phyloP scores from a whole-genome alignment of 257 asterid genomes.

The Echites panduratus region DNA sequence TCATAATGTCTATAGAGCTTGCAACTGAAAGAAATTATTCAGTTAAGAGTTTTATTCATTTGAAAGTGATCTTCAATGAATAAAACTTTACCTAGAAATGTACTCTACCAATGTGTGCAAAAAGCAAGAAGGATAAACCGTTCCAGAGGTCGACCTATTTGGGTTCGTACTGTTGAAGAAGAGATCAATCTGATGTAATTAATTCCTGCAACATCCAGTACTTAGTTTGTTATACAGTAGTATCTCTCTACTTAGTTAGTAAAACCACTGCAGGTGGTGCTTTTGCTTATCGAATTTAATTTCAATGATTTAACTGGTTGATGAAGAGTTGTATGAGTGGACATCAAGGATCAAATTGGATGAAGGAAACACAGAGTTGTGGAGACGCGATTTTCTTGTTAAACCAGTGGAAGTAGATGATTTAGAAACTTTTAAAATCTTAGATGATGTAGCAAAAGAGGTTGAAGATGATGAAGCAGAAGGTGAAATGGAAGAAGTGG shows the following conservation, averaged over 20 bases:
- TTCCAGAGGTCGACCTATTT: conserved; percentile 95
- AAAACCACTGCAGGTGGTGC: conserved; percentile 6
- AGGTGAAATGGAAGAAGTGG: conserved; percentile 71
- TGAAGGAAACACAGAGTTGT: conserved; percentile 96
- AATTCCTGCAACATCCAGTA: neutral
- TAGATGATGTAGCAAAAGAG: conserved; percentile 45
- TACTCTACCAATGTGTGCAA: conserved; percentile 96
- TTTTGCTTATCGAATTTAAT: conserved; percentile 3
- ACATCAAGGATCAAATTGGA: conserved; percentile 85
- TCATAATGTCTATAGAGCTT: neutral
- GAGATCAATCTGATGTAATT: conserved; percentile 47
- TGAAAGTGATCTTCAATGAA: neutral
- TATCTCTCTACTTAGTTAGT: neutral
- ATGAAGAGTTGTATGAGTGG: conserved; percentile 86
- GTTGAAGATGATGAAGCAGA: conserved; percentile 67
- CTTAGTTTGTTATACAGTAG: neutral
- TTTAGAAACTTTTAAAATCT: conserved; percentile 42
- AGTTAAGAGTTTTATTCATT: neutral
- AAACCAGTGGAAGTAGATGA: conserved; percentile 50
- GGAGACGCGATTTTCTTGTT: conserved; percentile 86
- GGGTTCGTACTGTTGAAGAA: conserved; percentile 98
- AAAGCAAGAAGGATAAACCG: conserved; percentile 98
- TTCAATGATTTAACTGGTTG: conserved; percentile 42
- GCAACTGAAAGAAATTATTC: neutral
- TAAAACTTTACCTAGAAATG: conserved; percentile 52